Conservation (phyloP, 495 filamentous ascomycete species). For the Astrothelium subdiscretum region DNA sequence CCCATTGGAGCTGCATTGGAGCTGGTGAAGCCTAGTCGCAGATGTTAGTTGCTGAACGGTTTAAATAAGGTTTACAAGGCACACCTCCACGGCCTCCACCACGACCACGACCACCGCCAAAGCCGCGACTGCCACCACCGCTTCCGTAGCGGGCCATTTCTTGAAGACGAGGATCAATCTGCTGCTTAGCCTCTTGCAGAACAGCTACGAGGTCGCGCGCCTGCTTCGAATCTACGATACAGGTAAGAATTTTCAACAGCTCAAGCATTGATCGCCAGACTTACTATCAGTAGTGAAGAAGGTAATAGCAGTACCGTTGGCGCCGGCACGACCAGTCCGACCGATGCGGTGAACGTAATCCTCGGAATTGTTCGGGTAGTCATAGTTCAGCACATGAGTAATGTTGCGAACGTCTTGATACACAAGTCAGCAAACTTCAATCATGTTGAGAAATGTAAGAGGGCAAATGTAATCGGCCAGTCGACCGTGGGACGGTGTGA, state of each 20-base stretch:
- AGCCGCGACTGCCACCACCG: slow-evolving; percentile 37
- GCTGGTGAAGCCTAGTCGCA: slow-evolving; percentile 20
- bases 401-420: slow-evolving; percentile 98
- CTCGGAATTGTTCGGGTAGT: slow-evolving; percentile 96
- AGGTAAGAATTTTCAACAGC: slow-evolving; percentile 1
- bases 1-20: slow-evolving; percentile 27
- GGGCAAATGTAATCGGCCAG: slow-evolving; percentile 44
- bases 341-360: slow-evolving; percentile 40
- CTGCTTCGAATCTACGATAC: slow-evolving; percentile 71
- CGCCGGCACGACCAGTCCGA: slow-evolving; percentile 36
- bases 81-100: slow-evolving; percentile 43
- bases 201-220: slow-evolving; percentile 90
- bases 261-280: slow-evolving; percentile 27
- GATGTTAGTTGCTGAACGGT: neutral
- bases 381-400: slow-evolving; percentile 99
- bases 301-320: slow-evolving; percentile 36
- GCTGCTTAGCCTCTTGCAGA: slow-evolving; percentile 93
- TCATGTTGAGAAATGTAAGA: slow-evolving; percentile 21
- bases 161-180: slow-evolving; percentile 86
- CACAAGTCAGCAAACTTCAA: slow-evolving; percentile 64
- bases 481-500: slow-evolving; percentile 46
- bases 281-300: slow-evolving; percentile 84
- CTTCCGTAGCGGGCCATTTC: slow-evolving; percentile 94
- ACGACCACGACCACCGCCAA: slow-evolving; percentile 48
- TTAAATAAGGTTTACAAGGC: neutral